Percentiles rank a stretch among this genome's conserved stretches.
phyloP scores from a whole-genome alignment of 345 rosid species.

The Brassica incana region DNA sequence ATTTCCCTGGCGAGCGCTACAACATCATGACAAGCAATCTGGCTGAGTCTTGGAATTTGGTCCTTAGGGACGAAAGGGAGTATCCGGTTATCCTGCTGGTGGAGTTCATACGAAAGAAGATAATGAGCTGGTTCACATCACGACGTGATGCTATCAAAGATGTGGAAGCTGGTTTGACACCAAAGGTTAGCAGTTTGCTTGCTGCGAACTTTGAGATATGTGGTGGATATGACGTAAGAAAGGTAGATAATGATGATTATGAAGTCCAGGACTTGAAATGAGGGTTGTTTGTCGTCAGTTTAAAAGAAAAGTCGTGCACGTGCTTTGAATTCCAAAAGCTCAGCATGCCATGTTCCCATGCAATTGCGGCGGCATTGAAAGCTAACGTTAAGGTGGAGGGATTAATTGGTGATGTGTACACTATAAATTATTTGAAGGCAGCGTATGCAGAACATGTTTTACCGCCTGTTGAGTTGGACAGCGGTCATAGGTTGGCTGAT shows the following conservation, averaged over 20 bases:
- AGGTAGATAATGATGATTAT: neutral
- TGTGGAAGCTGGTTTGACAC: neutral
- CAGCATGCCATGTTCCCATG: no score
- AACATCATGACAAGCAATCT: neutral
- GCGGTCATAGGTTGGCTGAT: no score
- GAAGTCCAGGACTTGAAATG: neutral
- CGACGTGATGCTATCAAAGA: neutral
- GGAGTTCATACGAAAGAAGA: neutral
- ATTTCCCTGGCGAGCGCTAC: neutral
- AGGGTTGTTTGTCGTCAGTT: neutral
- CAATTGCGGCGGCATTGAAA: no score
- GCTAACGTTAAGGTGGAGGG: no score
- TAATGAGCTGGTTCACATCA: neutral
- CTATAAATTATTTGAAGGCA: no score
- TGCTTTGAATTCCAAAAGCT: neutral
- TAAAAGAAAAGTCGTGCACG: neutral
- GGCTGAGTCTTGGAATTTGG: neutral
- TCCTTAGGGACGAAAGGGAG: neutral
- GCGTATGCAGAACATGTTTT: no score
- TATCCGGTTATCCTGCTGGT: neutral
- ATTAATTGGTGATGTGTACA: no score
- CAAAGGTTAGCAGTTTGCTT: neutral
- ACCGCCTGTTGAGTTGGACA: no score
- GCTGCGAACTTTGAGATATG: neutral
- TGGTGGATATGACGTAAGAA: neutral